Base-by-base conservation (phyloP, 352 stramenopile species). In the Phytopythium montanum region DNA sequence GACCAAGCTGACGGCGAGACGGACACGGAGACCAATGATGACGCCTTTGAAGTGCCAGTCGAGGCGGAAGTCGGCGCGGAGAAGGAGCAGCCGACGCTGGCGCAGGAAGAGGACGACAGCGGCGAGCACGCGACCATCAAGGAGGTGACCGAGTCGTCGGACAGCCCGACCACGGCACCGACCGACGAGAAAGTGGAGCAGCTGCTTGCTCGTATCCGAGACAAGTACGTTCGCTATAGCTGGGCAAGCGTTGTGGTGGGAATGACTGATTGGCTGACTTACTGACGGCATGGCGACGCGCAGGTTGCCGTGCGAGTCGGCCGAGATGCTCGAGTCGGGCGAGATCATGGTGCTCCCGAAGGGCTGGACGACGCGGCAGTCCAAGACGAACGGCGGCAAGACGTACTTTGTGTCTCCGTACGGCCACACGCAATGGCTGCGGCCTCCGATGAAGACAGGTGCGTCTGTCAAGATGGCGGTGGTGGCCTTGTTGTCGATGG, bases 361-460 rank as follows among this genome's bases (percentile, higher is more conserved):
- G 45, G 86, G 80, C 14, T 95, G 86, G 86, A 80, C 81, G 2
- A 92, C 79, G 21, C 81, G 84, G 9, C 75, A 85, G 54, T 93
- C 82, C 61, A 89, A 89, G 60, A 90, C 83, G n/a, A 85, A 93
- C 55, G 78, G 83, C 33, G 82, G 82, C 21, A 92, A 92, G 68
- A 88, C 66, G n/a, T 95, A 95, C 52, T 95, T 86, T 58, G 85
- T 95, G 28, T 92, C 79, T 19, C 86, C 86, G 12, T 90, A 87
- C 42, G 86, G 86, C 33, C 79, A 94, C 39, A 92, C 86, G 13
- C 82, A 92, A 54, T 95, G 86, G 86, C 54, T 95, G 9, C 84
- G 82, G 2, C 86, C 86, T 31, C 81, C 81, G 1, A 79, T 95
- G 66, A 83, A 85, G 60, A 92, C 86, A 51, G 75, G 76, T 72